phyloP scores from a whole-genome alignment of 768 basidiomycete genomes.

The Cystofilobasidium capitatum region DNA sequence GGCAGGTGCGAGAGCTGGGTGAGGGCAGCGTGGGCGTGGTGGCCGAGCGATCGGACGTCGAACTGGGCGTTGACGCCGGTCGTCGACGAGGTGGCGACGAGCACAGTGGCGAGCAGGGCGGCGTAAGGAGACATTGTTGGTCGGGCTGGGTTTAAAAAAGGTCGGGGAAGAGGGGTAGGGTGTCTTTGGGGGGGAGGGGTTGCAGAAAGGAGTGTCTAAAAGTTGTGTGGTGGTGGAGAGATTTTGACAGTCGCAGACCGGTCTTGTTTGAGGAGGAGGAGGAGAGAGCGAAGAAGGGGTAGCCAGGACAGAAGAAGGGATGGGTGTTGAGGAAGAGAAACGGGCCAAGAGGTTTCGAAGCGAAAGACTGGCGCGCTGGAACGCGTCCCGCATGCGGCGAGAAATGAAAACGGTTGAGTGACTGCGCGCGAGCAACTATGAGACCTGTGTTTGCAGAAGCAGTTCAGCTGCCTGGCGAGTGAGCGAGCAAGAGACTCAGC shows the following conservation, averaged over 20 bases:
- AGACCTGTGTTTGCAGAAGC: no score
- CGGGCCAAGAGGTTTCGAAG: not conserved
- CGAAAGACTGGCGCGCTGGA: not conserved
- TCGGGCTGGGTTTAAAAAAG: not conserved
- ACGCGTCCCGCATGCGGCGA: no score
- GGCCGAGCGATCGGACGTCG: conserved; percentile 17
- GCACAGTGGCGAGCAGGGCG: conserved; percentile 7
- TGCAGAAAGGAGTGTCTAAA: not conserved
- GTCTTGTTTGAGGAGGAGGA: not conserved
- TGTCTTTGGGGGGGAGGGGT: not conserved
- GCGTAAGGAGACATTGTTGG: not conserved
- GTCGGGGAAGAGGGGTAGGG: not conserved
- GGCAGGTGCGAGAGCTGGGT: conserved; percentile 26
- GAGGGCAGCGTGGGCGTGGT: conserved; percentile 24
- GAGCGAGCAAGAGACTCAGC: no score
- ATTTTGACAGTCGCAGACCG: conserved; percentile 1
- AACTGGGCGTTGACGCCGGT: not conserved
- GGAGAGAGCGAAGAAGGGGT: not conserved
- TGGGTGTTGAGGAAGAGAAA: not conserved
- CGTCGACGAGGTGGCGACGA: conserved; percentile 4
- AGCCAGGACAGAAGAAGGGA: not conserved
- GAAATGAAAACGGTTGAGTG: no score
- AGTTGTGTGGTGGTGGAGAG: not conserved
- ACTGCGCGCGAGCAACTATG: no score
- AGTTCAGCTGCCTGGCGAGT: no score